A percentile compares a stretch with the other conserved stretches of the same genome.
These are phyloP conservation scores for Sphenostylis stenocarpa DNA, from an alignment of 306 rosid genomes.

Conservation along the genomic window DNA sequence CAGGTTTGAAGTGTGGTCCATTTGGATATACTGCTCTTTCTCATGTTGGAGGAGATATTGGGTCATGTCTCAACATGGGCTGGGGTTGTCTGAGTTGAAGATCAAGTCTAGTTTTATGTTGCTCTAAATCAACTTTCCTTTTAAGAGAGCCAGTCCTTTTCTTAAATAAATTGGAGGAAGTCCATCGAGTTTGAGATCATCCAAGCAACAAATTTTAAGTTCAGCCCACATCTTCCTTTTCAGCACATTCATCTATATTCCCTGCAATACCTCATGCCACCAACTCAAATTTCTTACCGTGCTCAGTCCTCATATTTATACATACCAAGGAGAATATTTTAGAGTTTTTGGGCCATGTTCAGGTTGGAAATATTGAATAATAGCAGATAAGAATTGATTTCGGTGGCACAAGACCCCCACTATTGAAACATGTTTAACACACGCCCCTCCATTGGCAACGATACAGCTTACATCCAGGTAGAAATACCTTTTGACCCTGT, in stretches of 20 bases:
- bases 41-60: neutral
- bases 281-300: neutral
- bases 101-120: neutral
- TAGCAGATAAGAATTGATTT: neutral
- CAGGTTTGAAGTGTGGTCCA: neutral
- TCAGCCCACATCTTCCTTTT: neutral
- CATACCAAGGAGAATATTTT: neutral
- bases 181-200: neutral
- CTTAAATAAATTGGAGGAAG: neutral
- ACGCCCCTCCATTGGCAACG: neutral
- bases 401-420: neutral
- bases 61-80: too few species aligned
- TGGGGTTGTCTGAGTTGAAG: neutral
- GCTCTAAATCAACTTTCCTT: neutral
- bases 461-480: neutral
- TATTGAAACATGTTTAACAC: neutral
- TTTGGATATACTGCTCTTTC: neutral
- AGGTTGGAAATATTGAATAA: neutral
- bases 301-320: too few species aligned
- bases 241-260: neutral
- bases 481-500: neutral
- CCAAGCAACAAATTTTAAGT: neutral
- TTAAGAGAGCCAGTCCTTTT: neutral
- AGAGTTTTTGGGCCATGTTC: neutral
- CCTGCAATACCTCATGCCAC: neutral